phyloP scores from a whole-genome alignment of 371 early-diverging fungal genomes.

The Actinomucor elegans region DNA sequence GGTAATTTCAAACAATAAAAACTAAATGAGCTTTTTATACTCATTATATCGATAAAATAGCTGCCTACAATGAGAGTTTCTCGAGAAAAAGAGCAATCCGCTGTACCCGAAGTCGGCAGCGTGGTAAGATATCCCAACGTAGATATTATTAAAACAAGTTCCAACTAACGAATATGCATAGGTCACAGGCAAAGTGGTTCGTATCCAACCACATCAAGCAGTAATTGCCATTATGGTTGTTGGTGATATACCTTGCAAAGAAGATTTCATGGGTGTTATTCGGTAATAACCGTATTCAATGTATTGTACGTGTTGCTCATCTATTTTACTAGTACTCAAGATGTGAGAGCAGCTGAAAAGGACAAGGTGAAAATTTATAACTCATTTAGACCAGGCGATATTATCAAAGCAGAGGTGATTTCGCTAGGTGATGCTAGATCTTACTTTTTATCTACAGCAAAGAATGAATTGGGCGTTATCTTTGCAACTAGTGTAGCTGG shows the following conservation, averaged over 20 bases:
- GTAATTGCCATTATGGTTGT: conserved; percentile 90
- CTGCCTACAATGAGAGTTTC: conserved; percentile 63
- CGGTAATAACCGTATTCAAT: conserved; percentile 40
- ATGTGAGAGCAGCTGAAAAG: conserved; percentile 92
- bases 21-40: not conserved
- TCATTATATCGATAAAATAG: conserved; percentile 20
- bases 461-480: conserved; percentile 93
- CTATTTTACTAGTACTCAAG: conserved; percentile 65
- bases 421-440: conserved; percentile 92
- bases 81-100: conserved; percentile 68
- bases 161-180: too few relatives aligned
- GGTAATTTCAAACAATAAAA: too few relatives aligned
- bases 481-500: conserved; percentile 91
- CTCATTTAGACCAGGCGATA: conserved; percentile 95
- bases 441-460: conserved; percentile 89
- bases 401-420: conserved; percentile 83
- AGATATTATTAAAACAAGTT: too few relatives aligned
- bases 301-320: not conserved
- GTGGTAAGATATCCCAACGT: conserved; percentile 64
- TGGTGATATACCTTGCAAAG: conserved; percentile 77
- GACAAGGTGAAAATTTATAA: conserved; percentile 91
- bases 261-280: conserved; percentile 92
- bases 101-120: conserved; percentile 83
- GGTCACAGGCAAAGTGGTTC: conserved; percentile 82
- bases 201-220: conserved; percentile 85